phyloP scores from a whole-genome alignment of 345 rosid species.

The Murraya paniculata region DNA sequence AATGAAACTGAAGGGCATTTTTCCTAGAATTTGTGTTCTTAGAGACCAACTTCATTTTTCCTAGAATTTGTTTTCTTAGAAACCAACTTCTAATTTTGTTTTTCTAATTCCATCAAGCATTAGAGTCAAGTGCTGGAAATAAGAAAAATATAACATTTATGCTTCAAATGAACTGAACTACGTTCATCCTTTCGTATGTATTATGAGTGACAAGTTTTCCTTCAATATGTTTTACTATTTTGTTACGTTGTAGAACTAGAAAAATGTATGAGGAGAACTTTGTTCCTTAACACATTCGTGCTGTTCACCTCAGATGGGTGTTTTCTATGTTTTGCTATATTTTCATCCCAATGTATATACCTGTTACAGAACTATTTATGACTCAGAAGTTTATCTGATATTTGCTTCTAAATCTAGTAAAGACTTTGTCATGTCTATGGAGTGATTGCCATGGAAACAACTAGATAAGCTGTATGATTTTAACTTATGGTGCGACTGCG shows the following conservation, averaged over 20 bases:
- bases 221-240: not conserved
- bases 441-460: not conserved
- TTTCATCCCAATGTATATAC: not conserved
- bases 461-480: not conserved
- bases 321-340: not conserved
- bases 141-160: not conserved
- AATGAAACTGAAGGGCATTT: not conserved
- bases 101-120: not conserved
- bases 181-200: not conserved
- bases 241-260: not conserved
- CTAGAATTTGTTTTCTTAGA: no score
- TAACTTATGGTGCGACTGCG: not conserved
- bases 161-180: not conserved
- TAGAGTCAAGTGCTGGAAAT: not conserved
- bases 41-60: not conserved
- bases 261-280: not conserved
- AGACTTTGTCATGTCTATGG: not conserved
- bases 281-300: not conserved
- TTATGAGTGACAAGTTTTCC: not conserved
- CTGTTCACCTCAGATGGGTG: not conserved
- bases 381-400: not conserved
- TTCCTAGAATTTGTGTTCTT: no score
- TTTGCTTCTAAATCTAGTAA: not conserved
- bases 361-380: not conserved
- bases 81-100: not conserved